Conservation (phyloP, 495 filamentous ascomycete species). For the Talaromyces ruber region DNA sequence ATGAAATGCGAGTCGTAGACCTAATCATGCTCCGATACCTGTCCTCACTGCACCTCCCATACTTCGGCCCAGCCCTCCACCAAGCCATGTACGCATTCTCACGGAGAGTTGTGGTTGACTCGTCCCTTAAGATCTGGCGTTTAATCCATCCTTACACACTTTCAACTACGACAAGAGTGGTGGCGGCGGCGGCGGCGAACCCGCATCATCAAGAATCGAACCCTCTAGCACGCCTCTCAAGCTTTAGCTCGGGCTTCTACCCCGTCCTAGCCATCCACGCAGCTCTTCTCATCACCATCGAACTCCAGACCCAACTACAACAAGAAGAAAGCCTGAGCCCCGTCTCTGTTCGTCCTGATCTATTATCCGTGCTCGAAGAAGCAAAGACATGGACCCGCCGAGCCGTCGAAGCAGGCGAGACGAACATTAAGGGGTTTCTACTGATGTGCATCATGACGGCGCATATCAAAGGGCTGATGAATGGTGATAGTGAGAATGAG, state of each 20-base stretch:
- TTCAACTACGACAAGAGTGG: no score
- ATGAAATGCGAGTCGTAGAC: constrained; percentile 30
- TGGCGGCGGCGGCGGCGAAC: no score
- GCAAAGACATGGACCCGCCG: constrained; percentile 31
- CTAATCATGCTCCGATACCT: constrained; percentile 38
- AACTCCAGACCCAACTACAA: constrained; percentile 39
- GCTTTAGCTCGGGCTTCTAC: constrained; percentile 39
- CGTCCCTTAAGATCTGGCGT: constrained; percentile 40
- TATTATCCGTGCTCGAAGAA: constrained; percentile 38
- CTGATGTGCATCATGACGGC: constrained; percentile 28
- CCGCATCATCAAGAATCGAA: constrained; percentile 13
- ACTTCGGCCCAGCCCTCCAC: constrained; percentile 21
- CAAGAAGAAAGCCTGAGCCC: constrained; percentile 42
- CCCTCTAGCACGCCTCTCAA: constrained; percentile 32
- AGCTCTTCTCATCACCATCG: constrained; percentile 32
- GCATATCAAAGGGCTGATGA: constrained; percentile 34
- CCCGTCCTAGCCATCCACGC: constrained; percentile 32
- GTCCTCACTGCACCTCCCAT: constrained; percentile 41
- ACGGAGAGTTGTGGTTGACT: constrained; percentile 36
- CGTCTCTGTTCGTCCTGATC: constrained; percentile 32
- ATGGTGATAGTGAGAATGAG: constrained; percentile 23
- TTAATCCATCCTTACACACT: constrained; percentile 23
- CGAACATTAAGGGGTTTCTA: constrained; percentile 49
- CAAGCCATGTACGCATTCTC: constrained; percentile 42
- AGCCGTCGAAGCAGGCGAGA: constrained; percentile 41